Conservation (phyloP, 768 basidiomycete species). For the Pleurotus tuber-regium region DNA sequence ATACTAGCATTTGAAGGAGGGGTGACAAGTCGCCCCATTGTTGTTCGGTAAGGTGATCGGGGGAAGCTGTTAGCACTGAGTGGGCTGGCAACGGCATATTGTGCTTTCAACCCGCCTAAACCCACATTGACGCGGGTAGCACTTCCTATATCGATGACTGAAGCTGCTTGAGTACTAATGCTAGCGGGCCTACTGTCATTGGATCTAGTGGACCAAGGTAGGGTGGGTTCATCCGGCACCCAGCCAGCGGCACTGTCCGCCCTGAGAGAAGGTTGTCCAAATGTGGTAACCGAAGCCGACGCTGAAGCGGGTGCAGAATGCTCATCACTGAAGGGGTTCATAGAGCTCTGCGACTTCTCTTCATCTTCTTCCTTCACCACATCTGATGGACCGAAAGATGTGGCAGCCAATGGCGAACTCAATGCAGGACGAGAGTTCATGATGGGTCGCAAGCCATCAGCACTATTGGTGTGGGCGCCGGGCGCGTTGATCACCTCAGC, state of each 20-base stretch:
- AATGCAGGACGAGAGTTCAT: conserved; percentile 43
- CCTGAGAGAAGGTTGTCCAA: conserved; percentile 28
- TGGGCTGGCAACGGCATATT: conserved; percentile 13
- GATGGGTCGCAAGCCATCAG: conserved; percentile 40
- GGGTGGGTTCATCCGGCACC: conserved; percentile 34
- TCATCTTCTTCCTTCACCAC: conserved; percentile 56
- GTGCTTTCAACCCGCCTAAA: conserved; percentile 30
- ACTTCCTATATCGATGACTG: conserved; percentile 56
- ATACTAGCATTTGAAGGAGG: conserved; percentile 34
- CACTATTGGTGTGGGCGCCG: conserved; percentile 32
- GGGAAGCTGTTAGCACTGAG: conserved; percentile 33
- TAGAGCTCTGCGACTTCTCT: no score
- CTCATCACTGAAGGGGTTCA: conserved; percentile 69
- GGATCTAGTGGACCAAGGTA: conserved; percentile 37
- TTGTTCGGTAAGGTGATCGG: conserved; percentile 53
- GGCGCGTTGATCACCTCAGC: conserved; percentile 74
- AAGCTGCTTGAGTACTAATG: conserved; percentile 60
- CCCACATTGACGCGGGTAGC: conserved; percentile 70
- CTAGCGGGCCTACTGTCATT: conserved; percentile 56
- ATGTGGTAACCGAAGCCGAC: conserved; percentile 38
- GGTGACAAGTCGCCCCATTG: conserved; percentile 60
- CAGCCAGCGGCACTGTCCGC: conserved; percentile 29
- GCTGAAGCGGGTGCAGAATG: conserved; percentile 42
- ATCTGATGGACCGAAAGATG: conserved; percentile 72
- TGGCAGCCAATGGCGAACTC: conserved; percentile 67